Evolutionary conservation across 2,329 filamentous ascomycete genomes (phyloP).

Genomic region (Rachicladosporium sp.): DNA sequence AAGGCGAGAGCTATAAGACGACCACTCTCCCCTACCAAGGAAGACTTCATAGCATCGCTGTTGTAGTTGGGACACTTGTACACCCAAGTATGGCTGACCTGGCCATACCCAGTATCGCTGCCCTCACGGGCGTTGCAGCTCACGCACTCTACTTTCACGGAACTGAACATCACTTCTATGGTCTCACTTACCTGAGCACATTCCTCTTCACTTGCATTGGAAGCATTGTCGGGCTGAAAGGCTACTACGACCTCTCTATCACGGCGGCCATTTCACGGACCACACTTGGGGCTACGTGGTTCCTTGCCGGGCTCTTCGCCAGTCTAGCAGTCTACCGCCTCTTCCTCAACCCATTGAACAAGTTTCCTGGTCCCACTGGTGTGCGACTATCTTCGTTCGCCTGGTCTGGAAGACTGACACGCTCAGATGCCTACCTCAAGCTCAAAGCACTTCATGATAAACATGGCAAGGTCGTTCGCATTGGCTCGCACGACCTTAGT

Average conservation of each 20-base stretch:
- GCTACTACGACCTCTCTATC: conserved; percentile 8
- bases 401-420: conserved; percentile 16
- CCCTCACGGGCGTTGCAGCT: conserved; percentile 9
- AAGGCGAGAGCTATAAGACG: too few relatives aligned
- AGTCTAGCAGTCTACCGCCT: conserved; percentile 27
- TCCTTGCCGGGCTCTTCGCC: conserved; percentile 15
- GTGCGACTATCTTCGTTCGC: conserved; percentile 21
- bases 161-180: conserved; percentile 19
- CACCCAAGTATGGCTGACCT: too few relatives aligned
- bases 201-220: conserved; percentile 12
- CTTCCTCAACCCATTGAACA: conserved; percentile 23
- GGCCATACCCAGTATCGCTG: too few relatives aligned
- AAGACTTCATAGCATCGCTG: too few relatives aligned
- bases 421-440: conserved; percentile 17
- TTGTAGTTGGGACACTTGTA: too few relatives aligned
- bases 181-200: conserved; percentile 11
- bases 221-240: conserved; percentile 8
- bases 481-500: conserved; percentile 26
- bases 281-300: conserved; percentile 7
- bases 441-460: conserved; percentile 21
- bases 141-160: conserved; percentile 17
- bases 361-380: conserved; percentile 23
- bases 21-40: too few relatives aligned
- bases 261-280: conserved; percentile 7
- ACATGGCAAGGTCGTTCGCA: conserved; percentile 24